These are phyloP conservation scores for Amanita molliuscula DNA, from an alignment of 768 basidiomycete species.

Conservation along the genomic window DNA sequence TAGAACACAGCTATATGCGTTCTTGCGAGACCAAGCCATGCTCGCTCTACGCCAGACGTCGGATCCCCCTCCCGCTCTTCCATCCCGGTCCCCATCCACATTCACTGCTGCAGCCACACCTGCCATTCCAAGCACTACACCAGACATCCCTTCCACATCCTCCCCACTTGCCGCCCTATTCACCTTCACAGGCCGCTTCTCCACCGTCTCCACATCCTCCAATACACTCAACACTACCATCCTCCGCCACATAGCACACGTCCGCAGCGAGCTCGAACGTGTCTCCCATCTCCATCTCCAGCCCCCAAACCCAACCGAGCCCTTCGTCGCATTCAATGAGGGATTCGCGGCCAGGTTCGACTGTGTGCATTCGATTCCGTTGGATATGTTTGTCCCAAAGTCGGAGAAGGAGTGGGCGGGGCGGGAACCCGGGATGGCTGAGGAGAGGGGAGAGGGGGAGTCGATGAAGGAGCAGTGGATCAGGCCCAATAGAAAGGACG, in stretches of 20 bases:
- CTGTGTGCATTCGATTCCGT: slow-evolving; percentile 1
- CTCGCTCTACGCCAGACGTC: background rate
- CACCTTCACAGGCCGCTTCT: slow-evolving; percentile 2
- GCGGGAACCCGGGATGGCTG: slow-evolving; percentile 3
- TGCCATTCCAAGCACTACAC: background rate
- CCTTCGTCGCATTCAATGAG: background rate
- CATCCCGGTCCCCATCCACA: too few relatives aligned
- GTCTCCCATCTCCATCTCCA: background rate
- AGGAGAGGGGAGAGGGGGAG: background rate
- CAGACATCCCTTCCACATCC: background rate
- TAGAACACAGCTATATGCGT: background rate
- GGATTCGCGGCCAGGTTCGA: slow-evolving; percentile 1
- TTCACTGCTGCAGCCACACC: too few relatives aligned
- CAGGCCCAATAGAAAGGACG: slow-evolving; percentile 18
- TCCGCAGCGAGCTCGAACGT: background rate
- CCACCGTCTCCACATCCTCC: background rate
- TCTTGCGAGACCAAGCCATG: background rate
- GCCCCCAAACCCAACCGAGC: background rate
- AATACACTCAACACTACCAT: background rate
- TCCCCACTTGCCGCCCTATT: background rate
- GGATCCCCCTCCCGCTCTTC: background rate
- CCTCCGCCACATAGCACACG: background rate
- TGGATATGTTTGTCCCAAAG: background rate
- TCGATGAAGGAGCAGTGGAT: slow-evolving; percentile 7
- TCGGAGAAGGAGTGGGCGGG: background rate